Conservation (phyloP, 23 red algal genomes). For the Gracilaria gracilis region DNA sequence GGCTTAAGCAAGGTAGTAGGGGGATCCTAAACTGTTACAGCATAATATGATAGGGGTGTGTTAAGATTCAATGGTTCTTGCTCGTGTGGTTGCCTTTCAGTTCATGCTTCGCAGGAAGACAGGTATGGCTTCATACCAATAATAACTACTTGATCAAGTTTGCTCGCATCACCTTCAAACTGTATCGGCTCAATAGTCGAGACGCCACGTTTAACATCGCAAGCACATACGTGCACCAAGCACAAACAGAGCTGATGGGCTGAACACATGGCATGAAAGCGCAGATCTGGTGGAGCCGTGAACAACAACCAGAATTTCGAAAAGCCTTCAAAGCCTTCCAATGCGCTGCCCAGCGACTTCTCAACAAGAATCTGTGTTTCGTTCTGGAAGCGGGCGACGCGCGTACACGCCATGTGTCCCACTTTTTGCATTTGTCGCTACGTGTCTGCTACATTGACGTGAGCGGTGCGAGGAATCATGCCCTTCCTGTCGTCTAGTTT, state of each 20-base stretch:
- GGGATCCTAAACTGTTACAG: no score
- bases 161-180: background rate
- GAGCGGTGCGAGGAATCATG: background rate
- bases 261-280: background rate
- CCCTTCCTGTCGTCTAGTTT: slow-evolving; percentile 36
- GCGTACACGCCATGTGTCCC: background rate
- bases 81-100: background rate
- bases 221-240: background rate
- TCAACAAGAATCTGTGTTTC: background rate
- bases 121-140: slow-evolving; percentile 33
- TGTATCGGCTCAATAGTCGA: background rate
- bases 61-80: background rate
- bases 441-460: background rate
- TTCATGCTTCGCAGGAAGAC: slow-evolving; percentile 35
- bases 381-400: background rate
- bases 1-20: no score
- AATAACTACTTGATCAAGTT: background rate
- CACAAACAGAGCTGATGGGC: background rate
- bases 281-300: background rate
- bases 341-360: background rate
- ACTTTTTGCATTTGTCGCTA: background rate
- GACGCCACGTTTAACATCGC: background rate
- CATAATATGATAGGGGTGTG: no score
- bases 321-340: slow-evolving; percentile 16
- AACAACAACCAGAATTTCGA: slow-evolving; percentile 10